A percentile compares a stretch with the other conserved stretches of the same genome.
Conservation (phyloP, 441 rosid species). For the Rhodomyrtus psidioides region DNA sequence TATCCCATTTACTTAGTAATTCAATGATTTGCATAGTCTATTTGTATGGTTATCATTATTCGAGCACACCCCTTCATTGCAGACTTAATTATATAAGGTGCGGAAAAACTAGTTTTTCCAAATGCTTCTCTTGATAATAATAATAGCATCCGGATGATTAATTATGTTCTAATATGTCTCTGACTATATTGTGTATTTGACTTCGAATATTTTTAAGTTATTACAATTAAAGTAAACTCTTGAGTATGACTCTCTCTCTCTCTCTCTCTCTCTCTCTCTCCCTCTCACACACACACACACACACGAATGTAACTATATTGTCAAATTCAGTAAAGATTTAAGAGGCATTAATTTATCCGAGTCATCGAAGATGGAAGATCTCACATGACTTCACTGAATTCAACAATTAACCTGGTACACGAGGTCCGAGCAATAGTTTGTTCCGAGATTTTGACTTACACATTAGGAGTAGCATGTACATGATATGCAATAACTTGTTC, state of each 20-base stretch:
- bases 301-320: background rate
- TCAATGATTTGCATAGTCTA: background rate
- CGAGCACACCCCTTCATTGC: background rate
- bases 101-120: background rate
- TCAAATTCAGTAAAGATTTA: background rate
- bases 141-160: background rate
- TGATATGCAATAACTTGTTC: background rate
- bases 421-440: background rate
- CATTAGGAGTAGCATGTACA: too few relatives aligned
- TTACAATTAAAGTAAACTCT: background rate
- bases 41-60: background rate
- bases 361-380: background rate
- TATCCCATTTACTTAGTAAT: background rate
- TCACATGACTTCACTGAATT: background rate
- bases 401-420: background rate
- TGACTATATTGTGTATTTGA: background rate
- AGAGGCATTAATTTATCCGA: background rate
- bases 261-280: too few relatives aligned
- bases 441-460: background rate
- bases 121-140: background rate
- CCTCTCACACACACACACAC: too few relatives aligned
- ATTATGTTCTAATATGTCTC: background rate
- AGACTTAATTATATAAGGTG: background rate
- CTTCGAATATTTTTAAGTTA: background rate
- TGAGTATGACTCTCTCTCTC: too few relatives aligned